phyloP scores from a whole-genome alignment of 169 alveolate genomes.

The Cyclospora cayetanensis region DNA sequence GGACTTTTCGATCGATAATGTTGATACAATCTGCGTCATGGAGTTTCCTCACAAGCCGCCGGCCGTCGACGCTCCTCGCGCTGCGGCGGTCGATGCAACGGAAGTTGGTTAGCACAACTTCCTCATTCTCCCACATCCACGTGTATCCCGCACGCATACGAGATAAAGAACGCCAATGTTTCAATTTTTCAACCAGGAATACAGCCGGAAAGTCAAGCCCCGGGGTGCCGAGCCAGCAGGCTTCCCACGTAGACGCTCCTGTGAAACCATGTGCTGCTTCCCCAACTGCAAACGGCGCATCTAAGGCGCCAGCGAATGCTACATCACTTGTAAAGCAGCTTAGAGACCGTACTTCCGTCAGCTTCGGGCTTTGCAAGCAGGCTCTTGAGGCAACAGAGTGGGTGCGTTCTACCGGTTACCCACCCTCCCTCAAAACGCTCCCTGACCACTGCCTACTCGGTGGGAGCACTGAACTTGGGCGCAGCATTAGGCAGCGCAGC shows the following conservation, averaged over 20 bases:
- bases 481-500: too few relatives aligned
- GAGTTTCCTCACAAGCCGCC: neutral
- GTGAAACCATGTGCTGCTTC: too few relatives aligned
- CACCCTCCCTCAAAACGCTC: neutral
- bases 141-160: too few relatives aligned
- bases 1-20: neutral
- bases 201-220: too few relatives aligned
- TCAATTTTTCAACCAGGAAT: too few relatives aligned
- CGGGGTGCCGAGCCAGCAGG: too few relatives aligned
- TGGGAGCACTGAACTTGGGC: too few relatives aligned
- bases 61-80: neutral
- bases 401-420: neutral
- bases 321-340: neutral
- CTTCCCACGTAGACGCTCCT: too few relatives aligned
- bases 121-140: too few relatives aligned
- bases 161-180: too few relatives aligned
- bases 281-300: too few relatives aligned
- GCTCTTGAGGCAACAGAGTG: slow-evolving; percentile 3
- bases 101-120: too few relatives aligned
- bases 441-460: neutral
- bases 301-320: neutral
- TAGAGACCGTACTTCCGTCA: slow-evolving; percentile 8
- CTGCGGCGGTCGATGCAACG: slow-evolving; percentile 15
- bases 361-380: slow-evolving; percentile 20
- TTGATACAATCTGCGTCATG: neutral